Evolutionary conservation across 2,329 filamentous ascomycete genomes (phyloP), one percentile per base, ranked within the genome.

Genomic region (Ophiostoma quercus): DNA sequence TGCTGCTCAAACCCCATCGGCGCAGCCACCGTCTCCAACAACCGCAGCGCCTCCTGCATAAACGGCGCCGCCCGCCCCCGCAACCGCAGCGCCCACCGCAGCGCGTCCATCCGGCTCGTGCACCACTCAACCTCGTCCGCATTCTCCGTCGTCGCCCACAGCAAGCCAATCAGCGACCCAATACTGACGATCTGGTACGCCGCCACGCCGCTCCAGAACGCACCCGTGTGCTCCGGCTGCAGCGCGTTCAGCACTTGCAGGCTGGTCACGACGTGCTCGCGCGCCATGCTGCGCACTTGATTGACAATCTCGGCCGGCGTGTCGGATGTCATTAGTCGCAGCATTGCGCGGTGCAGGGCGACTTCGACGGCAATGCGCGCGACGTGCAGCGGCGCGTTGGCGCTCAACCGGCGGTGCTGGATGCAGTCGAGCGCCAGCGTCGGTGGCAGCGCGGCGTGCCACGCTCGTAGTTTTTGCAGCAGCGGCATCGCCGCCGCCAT

Each of bases 341-440:
- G 65, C 37, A 66, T 39, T n/a, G 65, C 65, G 9, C 65, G 65
- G 65, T 66, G 65, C 65, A 66, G 65, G n/a, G 65, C 65, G 4
- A 66, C 65, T 37, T 66, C 65, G 11, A 66, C 65, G 11, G 65
- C 65, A 22, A 66, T 66, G 12, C 65, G 65, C 22, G 65, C 65
- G 3, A 66, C 65, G 39, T 66, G 65, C 39, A 66, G 65, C 65
- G 65, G 65, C 37, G 65, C 65, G n/a, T 66, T 66, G 6, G 65
- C 65, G 39, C 65, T 66, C n/a, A 66, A 22, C 5, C 65, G 65
- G 3, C 65, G 65, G 37, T 43, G 65, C 65, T 41, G 65, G 65
- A 66, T 66, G 65, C 65, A 66, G 22, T 66, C 65, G 65, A 66
- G 65, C 65, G 65, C 65, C n/a, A 66, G 65, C 65, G 65, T 43